Evolutionary conservation across 257 asterid genomes (phyloP), one percentile per base, ranked within the genome.

Genomic region (Penstemon eatonii): DNA sequence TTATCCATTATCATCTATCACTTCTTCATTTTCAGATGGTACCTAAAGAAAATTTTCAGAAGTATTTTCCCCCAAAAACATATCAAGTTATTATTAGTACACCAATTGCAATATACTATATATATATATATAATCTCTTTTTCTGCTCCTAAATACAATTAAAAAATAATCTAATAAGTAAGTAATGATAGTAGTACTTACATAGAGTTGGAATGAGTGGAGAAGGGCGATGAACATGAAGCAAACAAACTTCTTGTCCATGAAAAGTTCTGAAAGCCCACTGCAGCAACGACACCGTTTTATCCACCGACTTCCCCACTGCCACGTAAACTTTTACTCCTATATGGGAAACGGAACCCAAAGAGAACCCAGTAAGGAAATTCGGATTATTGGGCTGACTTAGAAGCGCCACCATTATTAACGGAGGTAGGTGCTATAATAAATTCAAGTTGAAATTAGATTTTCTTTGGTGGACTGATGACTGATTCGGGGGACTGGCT

Each of bases 181-280:
- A 7, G 49, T 0, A 58, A 7, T 2, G 18, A 60, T 37, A 39
- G 37, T 49, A 70, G 44, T 65, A 69, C 95, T 80, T 71, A 91
- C 98, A 74, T 11, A 86, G 83, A 73, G 96, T 91, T 7, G 96
- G 94, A 71, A 91, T 86, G 60, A 80, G 76, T 4, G 82, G 83
- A 67, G 95, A 86, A 74, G 94, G 98, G 15, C 85, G 82, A 73
- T 89, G 95, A 68, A 89, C 94, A 75, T 89, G 91, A 80, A 89
- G 80, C 86, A 91, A 66, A 18, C 90, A 85, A 70, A 89, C 63
- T 66, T 85, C 89, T 5, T 72, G 56, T 6, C 85, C 80, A 38
- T 76, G 82, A 45, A 84, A 91, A 47, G 57, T 74, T 56, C 73
- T 68, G 43, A 83, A 73, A 67, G 81, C 73, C 98, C 98, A 91